A percentile compares a stretch with the other conserved stretches of the same genome.
phyloP scores from a whole-genome alignment of 2,329 filamentous ascomycete genomes.

The Fusarium sp. region DNA sequence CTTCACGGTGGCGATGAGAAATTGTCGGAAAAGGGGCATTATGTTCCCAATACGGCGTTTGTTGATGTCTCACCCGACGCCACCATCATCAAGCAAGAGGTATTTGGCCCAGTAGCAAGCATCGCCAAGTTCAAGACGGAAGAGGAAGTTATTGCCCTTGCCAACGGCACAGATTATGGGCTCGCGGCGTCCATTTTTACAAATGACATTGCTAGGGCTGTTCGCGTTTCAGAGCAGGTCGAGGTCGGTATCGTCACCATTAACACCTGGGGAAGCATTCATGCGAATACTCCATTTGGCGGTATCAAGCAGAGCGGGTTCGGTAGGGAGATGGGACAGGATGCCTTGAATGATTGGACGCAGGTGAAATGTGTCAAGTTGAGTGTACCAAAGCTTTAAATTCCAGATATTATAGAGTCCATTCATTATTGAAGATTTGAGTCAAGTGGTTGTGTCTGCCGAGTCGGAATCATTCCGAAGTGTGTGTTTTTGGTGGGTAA shows the following conservation, averaged over 20 bases:
- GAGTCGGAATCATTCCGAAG: not conserved
- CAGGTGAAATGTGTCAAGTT: slow-evolving; percentile 47
- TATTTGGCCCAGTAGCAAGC: slow-evolving; percentile 49
- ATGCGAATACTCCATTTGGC: slow-evolving; percentile 49
- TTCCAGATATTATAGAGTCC: not conserved
- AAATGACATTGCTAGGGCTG: slow-evolving; percentile 55
- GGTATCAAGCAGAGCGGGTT: slow-evolving; percentile 52
- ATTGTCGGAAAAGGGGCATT: slow-evolving; percentile 39
- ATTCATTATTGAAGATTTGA: not conserved
- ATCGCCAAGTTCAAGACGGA: slow-evolving; percentile 44
- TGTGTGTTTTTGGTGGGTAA: not conserved
- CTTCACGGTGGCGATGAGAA: slow-evolving; percentile 33
- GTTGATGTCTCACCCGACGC: slow-evolving; percentile 43
- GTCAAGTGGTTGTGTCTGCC: not conserved
- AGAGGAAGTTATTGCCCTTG: slow-evolving; percentile 43
- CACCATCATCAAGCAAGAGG: slow-evolving; percentile 46
- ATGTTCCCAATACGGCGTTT: slow-evolving; percentile 47
- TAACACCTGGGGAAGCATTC: slow-evolving; percentile 54
- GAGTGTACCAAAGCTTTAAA: slow-evolving; percentile 30
- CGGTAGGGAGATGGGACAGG: slow-evolving; percentile 49
- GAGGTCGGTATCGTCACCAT: slow-evolving; percentile 77
- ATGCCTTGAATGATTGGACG: slow-evolving; percentile 49
- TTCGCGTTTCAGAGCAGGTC: slow-evolving; percentile 49
- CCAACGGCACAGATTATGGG: slow-evolving; percentile 61
- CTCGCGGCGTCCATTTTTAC: slow-evolving; percentile 68